A percentile compares a stretch with the other conserved stretches of the same genome.
Evolutionary conservation across 208 protist genomes (phyloP).

Genomic region (Trypanosoma rangeli): DNA sequence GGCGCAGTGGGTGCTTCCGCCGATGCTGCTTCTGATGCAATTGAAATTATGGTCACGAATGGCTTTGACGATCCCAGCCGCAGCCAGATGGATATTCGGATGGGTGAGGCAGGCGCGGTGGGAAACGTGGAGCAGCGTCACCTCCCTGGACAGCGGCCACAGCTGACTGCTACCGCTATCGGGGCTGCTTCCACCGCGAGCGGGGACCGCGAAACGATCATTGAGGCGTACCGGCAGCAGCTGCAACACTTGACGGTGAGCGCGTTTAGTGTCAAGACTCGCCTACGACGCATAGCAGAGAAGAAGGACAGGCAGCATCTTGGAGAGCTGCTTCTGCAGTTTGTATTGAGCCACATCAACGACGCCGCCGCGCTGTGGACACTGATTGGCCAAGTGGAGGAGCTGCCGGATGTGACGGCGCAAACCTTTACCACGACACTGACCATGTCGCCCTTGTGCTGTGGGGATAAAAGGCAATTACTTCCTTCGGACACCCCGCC

Average conservation of each 20-base stretch:
- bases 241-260: constrained; percentile 5
- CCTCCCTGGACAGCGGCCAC: not conserved
- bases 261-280: not conserved
- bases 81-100: too few relatives aligned
- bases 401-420: not conserved
- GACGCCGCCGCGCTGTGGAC: constrained; percentile 7
- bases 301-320: not conserved
- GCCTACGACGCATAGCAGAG: not conserved
- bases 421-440: not conserved
- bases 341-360: constrained; percentile 2
- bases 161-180: not conserved
- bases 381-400: constrained; percentile 10
- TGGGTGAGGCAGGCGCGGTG: not conserved
- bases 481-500: not conserved
- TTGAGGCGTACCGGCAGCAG: constrained; percentile 11
- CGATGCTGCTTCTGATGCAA: too few relatives aligned
- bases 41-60: not conserved
- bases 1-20: not conserved
- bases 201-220: not conserved
- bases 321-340: constrained; percentile 6
- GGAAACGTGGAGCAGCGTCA: not conserved
- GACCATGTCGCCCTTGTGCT: not conserved
- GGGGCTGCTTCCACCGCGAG: not conserved
- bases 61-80: too few relatives aligned
- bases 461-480: not conserved